Conservation (phyloP, 768 basidiomycete species). For the Hemileccinum rubropunctum region DNA sequence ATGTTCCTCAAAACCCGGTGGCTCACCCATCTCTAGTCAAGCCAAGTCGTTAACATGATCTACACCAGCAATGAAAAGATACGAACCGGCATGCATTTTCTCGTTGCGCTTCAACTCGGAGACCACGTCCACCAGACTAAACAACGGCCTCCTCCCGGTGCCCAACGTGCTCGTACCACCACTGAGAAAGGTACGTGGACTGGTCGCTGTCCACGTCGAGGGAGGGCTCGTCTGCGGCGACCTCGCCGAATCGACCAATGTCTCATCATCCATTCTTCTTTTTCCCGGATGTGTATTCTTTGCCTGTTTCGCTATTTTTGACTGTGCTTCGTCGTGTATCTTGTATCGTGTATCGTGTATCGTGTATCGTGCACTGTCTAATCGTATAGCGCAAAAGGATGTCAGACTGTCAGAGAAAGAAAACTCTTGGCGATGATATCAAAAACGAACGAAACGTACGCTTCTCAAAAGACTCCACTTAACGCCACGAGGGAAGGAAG, state of each 20-base stretch:
- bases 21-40: conserved; percentile 27
- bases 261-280: conserved; percentile 24
- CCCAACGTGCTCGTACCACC: conserved; percentile 1
- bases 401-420: background rate
- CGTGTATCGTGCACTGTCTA: background rate
- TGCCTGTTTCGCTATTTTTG: background rate
- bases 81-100: conserved; percentile 31
- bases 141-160: conserved; percentile 34
- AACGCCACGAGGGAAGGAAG: conserved; percentile 11
- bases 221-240: conserved; percentile 22
- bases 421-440: conserved; percentile 5
- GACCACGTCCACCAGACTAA: conserved; percentile 43
- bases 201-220: conserved; percentile 16
- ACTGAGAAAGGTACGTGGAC: conserved; percentile 8
- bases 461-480: background rate
- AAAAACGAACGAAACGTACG: background rate
- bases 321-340: background rate
- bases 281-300: background rate
- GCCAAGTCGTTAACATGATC: background rate
- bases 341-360: background rate
- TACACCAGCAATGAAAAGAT: background rate
- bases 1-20: conserved; percentile 37
- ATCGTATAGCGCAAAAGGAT: background rate
- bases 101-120: conserved; percentile 41
- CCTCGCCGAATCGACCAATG: conserved; percentile 17